A percentile compares a stretch with the other conserved stretches of the same genome.
Evolutionary conservation across 129 eudicot species (phyloP).

Genomic region (Sambucus nigra): DNA sequence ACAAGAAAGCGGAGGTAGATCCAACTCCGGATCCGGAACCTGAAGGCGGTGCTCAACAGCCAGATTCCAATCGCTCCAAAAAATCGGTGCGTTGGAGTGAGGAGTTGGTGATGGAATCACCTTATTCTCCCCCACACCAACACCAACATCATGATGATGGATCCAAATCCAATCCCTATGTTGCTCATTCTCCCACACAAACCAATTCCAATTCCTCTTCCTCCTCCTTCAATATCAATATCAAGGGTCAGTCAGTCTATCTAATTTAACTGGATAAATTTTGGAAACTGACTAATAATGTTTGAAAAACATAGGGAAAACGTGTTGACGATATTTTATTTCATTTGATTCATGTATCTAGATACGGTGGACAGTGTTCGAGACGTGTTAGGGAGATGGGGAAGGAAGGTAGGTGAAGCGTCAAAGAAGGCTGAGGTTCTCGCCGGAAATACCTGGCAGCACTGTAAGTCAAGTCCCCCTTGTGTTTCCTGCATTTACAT

Average conservation of each 20-base stretch:
- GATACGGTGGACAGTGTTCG: constrained; percentile 39
- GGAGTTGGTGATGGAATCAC: constrained; percentile 11
- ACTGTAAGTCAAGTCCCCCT: constrained; percentile 32
- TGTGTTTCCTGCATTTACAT: not conserved
- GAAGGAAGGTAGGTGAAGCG: constrained; percentile 65
- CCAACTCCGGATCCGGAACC: no score
- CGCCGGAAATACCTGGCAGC: constrained; percentile 62
- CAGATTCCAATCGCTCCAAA: constrained; percentile 1
- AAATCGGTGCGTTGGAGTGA: constrained; percentile 17
- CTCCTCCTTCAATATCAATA: constrained; percentile 6
- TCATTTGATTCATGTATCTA: constrained; percentile 16
- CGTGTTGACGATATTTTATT: not conserved
- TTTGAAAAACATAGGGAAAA: not conserved
- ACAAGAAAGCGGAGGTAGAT: no score
- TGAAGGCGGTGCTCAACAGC: no score
- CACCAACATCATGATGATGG: not conserved
- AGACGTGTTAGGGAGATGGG: constrained; percentile 70
- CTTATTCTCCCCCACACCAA: constrained; percentile 1
- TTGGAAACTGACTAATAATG: no score
- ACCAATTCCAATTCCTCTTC: constrained; percentile 3
- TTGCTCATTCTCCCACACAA: constrained; percentile 5
- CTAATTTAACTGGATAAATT: no score
- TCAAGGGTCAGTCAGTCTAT: constrained; percentile 7
- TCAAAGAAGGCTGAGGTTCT: constrained; percentile 53
- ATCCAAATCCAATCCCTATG: constrained; percentile 11